Evolutionary conservation across 2,329 filamentous ascomycete species (phyloP).

Genomic region (Aphanoascus verrucosus): DNA sequence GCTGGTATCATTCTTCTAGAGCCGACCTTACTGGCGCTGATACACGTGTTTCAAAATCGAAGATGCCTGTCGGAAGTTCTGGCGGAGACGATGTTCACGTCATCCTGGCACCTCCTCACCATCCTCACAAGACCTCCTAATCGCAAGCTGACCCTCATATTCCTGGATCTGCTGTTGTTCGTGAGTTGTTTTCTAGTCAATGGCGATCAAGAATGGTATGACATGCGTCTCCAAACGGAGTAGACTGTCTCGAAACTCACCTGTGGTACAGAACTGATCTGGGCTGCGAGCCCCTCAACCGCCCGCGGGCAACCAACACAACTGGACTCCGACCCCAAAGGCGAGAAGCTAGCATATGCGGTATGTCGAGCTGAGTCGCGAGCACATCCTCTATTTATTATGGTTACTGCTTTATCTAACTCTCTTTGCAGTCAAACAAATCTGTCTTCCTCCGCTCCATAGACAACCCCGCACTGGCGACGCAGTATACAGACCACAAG

Average conservation of each 20-base stretch:
- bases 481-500: constrained; percentile 89
- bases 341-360: constrained; percentile 84
- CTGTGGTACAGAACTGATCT: constrained; percentile 52
- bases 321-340: constrained; percentile 77
- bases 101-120: not conserved
- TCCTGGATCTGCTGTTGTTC: not conserved
- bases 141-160: not conserved
- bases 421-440: constrained; percentile 65
- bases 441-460: constrained; percentile 93
- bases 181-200: constrained; percentile 17
- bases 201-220: constrained; percentile 39
- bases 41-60: not conserved
- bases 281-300: constrained; percentile 76
- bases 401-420: constrained; percentile 3
- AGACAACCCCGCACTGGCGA: constrained; percentile 71
- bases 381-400: not conserved
- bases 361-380: constrained; percentile 39
- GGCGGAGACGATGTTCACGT: not conserved
- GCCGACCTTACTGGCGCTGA: too few relatives aligned
- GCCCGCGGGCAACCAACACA: constrained; percentile 78
- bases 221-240: not conserved
- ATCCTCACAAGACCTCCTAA: not conserved
- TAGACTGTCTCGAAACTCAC: constrained; percentile 14
- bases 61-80: not conserved
- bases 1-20: not conserved